Conservation (phyloP, 2,329 filamentous ascomycete species). For the Colletotrichum liaoningense region DNA sequence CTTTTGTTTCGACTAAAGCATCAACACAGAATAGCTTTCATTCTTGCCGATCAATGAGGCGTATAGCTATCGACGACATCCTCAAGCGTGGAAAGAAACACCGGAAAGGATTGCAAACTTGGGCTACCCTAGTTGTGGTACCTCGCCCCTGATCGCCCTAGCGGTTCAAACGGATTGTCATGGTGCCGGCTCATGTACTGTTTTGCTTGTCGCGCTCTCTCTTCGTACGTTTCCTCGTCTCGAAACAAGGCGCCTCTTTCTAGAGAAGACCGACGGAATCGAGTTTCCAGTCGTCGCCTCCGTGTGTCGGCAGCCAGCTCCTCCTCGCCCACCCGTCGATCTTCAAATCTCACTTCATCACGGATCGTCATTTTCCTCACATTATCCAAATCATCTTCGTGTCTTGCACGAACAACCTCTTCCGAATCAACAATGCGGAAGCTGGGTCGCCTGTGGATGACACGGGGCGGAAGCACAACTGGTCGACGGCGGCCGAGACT, state of each 20-base stretch:
- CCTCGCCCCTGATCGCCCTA: constrained; percentile 18
- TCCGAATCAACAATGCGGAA: constrained; percentile 19
- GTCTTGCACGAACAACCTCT: constrained; percentile 27
- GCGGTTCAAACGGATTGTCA: constrained; percentile 33
- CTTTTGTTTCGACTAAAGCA: not conserved
- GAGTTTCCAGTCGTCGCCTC: constrained; percentile 2
- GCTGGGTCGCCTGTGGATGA: constrained; percentile 21
- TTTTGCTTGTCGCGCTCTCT: constrained; percentile 11
- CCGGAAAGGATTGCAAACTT: not conserved
- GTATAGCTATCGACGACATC: not conserved
- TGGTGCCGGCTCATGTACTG: constrained; percentile 18
- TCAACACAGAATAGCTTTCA: not conserved
- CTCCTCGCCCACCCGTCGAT: constrained; percentile 1
- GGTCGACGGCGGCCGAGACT: constrained; percentile 13
- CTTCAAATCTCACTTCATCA: constrained; percentile 13
- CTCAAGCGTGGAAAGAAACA: not conserved
- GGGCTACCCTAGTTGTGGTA: not conserved
- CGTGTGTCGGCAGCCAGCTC: constrained; percentile 4
- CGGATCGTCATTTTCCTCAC: constrained; percentile 16
- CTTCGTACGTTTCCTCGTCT: constrained; percentile 25
- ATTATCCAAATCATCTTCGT: constrained; percentile 27
- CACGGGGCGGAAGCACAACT: constrained; percentile 1
- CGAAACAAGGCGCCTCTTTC: not conserved
- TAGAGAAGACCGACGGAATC: constrained; percentile 28
- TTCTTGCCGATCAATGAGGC: not conserved